Percentiles rank a stretch among this genome's conserved stretches.
Evolutionary conservation across 1,139 yeast genomes (phyloP).

Genomic region (Ashbya aceris): DNA sequence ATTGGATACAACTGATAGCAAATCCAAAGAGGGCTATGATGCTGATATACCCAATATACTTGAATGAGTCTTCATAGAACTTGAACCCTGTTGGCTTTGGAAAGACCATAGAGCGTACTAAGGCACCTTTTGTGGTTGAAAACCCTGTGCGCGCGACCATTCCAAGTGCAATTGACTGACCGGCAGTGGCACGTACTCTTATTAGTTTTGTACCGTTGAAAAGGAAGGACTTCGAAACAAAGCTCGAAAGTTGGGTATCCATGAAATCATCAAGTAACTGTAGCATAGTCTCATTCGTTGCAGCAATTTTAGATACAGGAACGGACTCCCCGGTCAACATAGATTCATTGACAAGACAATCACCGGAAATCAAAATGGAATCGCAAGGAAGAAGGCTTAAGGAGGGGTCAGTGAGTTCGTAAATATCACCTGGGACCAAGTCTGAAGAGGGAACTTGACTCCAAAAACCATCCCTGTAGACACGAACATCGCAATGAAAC

Average conservation of each 20-base stretch:
- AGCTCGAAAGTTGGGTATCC: constrained; percentile 49
- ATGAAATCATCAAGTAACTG: constrained; percentile 45
- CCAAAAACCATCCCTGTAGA: constrained; percentile 92
- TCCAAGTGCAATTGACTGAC: constrained; percentile 56
- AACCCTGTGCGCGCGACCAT: constrained; percentile 86
- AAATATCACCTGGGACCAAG: constrained; percentile 91
- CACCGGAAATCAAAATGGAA: constrained; percentile 78
- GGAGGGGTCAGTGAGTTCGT: constrained; percentile 83
- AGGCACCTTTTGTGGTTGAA: constrained; percentile 91
- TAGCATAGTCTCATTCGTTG: constrained; percentile 51
- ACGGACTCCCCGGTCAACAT: constrained; percentile 98
- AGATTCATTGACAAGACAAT: constrained; percentile 87
- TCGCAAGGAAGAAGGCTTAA: constrained; percentile 75
- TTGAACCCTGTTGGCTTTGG: constrained; percentile 93
- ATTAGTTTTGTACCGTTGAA: constrained; percentile 85
- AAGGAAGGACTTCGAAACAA: constrained; percentile 62
- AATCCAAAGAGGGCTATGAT: constrained; percentile 79
- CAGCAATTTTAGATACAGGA: constrained; percentile 76
- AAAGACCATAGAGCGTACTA: constrained; percentile 89
- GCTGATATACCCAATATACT: constrained; percentile 92
- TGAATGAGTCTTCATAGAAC: constrained; percentile 87
- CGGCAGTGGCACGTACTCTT: constrained; percentile 58
- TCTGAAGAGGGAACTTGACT: constrained; percentile 70
- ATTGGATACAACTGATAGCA: constrained; percentile 71
- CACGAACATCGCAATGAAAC: constrained; percentile 74